Conservation (phyloP, 2,329 filamentous ascomycete genomes). For the Zymoseptoria brevis region DNA sequence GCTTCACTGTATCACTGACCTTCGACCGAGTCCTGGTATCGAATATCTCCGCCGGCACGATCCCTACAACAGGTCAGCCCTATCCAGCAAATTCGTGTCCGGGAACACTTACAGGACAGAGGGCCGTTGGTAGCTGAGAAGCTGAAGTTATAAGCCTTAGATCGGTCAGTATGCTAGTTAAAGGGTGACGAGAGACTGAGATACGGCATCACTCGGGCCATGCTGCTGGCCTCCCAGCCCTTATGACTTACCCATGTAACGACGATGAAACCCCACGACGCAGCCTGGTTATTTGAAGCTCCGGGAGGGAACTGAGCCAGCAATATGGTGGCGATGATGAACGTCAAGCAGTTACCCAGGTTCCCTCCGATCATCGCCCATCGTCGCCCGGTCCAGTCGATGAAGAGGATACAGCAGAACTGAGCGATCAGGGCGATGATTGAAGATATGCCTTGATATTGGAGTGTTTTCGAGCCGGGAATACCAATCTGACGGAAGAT, state of each 20-base stretch:
- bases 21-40: conserved; percentile 68
- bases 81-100: neutral
- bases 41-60: conserved; percentile 44
- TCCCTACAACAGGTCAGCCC: conserved; percentile 10
- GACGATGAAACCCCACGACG: conserved; percentile 67
- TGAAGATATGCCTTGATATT: conserved; percentile 68
- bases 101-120: conserved; percentile 41
- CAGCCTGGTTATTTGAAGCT: conserved; percentile 42
- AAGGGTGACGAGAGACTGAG: too few species aligned
- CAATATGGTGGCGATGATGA: conserved; percentile 57
- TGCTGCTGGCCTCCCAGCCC: too few species aligned
- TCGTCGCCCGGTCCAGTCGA: conserved; percentile 63
- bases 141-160: conserved; percentile 58
- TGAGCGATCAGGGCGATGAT: conserved; percentile 63
- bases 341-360: conserved; percentile 61
- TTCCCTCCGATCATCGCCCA: conserved; percentile 67
- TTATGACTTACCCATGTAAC: conserved; percentile 54
- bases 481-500: conserved; percentile 62
- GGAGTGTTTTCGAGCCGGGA: conserved; percentile 53
- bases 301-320: conserved; percentile 56
- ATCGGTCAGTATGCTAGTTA: too few species aligned
- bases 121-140: conserved; percentile 66
- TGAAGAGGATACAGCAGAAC: conserved; percentile 58
- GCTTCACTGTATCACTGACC: conserved; percentile 42
- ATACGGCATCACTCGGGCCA: too few species aligned